A percentile compares a stretch with the other conserved stretches of the same genome.
Conservation (phyloP, 2,329 filamentous ascomycete species). For the Dryadomyces quercus-mongolicae region DNA sequence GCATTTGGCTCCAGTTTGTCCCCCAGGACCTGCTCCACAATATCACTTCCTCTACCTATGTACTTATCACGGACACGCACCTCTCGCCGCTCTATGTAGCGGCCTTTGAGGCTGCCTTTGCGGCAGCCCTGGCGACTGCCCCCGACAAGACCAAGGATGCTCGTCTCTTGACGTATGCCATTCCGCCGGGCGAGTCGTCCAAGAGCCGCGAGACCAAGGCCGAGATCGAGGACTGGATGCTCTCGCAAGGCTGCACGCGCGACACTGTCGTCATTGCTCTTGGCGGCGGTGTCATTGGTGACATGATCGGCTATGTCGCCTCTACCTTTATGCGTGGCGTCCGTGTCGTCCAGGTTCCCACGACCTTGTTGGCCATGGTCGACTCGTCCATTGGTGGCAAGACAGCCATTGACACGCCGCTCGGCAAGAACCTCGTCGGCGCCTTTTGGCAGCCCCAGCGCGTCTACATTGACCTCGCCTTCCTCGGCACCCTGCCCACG, state of each 20-base stretch:
- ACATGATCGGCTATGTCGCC: slow-evolving; percentile 95
- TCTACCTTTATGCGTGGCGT: slow-evolving; percentile 98
- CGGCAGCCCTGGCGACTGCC: slow-evolving; percentile 24
- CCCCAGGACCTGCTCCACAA: slow-evolving; percentile 67
- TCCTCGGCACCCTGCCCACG: slow-evolving; percentile 79
- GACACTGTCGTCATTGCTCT: slow-evolving; percentile 93
- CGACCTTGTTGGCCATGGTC: slow-evolving; percentile 90
- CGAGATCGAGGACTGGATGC: slow-evolving; percentile 95
- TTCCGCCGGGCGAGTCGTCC: slow-evolving; percentile 84
- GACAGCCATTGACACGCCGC: slow-evolving; percentile 91
- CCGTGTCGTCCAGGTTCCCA: slow-evolving; percentile 92
- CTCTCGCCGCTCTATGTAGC: slow-evolving; percentile 70
- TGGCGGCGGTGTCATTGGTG: slow-evolving; percentile 91
- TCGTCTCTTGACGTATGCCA: slow-evolving; percentile 72
- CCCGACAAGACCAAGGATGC: slow-evolving; percentile 23
- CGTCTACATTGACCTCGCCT: slow-evolving; percentile 88
- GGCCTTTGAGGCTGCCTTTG: slow-evolving; percentile 58
- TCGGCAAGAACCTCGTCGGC: slow-evolving; percentile 92
- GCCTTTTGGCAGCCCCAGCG: slow-evolving; percentile 93
- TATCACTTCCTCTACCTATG: slow-evolving; percentile 78
- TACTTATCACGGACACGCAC: slow-evolving; percentile 94
- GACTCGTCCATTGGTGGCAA: slow-evolving; percentile 98
- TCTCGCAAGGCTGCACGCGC: slow-evolving; percentile 82
- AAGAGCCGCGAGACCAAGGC: slow-evolving; percentile 91
- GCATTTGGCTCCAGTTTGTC: slow-evolving; percentile 75